Evolutionary conservation across 495 filamentous ascomycete species (phyloP), one percentile per base, ranked within the genome.

Genomic region (Daldinia vernicosa): DNA sequence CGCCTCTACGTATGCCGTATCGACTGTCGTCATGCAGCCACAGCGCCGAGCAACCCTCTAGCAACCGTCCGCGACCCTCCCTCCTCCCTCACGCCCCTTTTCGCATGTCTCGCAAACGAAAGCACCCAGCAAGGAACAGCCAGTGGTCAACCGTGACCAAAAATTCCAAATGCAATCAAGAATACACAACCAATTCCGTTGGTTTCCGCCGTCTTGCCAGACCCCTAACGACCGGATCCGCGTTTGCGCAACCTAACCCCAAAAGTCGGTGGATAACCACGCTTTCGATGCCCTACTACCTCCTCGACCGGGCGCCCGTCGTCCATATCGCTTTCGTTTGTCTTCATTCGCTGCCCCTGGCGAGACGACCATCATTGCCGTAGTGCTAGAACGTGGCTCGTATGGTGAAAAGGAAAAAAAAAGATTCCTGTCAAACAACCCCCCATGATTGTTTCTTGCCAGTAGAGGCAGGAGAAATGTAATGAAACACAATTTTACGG

Each of bases 401-500:
- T 64, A 72, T 67, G 67, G 64, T 63, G 63, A 57, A 60, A 40
- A 24, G 1, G 24, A 47, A 47, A 47, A 22, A 47, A 47, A 56
- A 54, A 39, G 54, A 28, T 30, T 60, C 63, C 59, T 53, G 51
- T 57, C 63, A 30, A 58, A 63, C 35, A 52, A 52, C 40, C 59
- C 40, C 43, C 55, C 43, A 64, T 60, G 54, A 52, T 30, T 64
- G 64, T 60, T 28, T 40, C 50, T 26, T 51, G 54, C 50, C 56
- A 28, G 26, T 24, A 39, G 37, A 59, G 57, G 52, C 28, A 62
- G 55, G 40, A 53, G 55, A 67, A 69, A 72, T 60, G 61, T 63
- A 61, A 66, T 68, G 69, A 71, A 74, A 76, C 63, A 70, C 59
- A 69, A 64, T 37, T 60, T 67, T 63, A 24, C 35, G 67, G 60